Evolutionary conservation across 2,329 filamentous ascomycete species (phyloP), one percentile per base, ranked within the genome.

Genomic region (Monilinia fructicola): DNA sequence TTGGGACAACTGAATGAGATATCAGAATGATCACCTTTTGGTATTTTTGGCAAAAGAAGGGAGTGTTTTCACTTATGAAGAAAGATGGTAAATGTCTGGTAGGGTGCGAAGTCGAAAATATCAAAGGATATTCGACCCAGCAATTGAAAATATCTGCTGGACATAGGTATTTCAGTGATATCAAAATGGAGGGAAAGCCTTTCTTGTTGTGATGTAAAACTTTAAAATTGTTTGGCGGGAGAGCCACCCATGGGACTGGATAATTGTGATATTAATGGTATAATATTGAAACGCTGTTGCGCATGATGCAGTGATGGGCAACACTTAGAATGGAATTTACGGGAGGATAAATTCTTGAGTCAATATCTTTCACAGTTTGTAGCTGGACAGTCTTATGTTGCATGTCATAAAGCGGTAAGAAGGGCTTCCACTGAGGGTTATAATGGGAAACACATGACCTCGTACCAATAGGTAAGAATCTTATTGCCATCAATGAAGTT

Each of bases 71-170:
- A 23, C 7, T 7, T 23, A 38, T 26, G 2, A 9, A 38, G 18
- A 14, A 10, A 1, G 9, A 5, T 18, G 2, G 1, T 1, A 6
- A 42, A 6, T 6, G 16, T 3, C 7, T 12, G 11, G 0, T 31
- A 35, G 31, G 5, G 6, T 18, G 5, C 9, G 31, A 35, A 35
- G 9, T 3, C 12, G 6, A 3, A n/a, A n/a, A 31, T 10, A 1
- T n/a, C 2, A 9, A 9, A 46, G 26, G 14, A 28, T 1, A 31
- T 44, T 5, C 9, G 10, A 11, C 42, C 14, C 0, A 9, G 9
- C 9, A 1, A 31, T 23, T 1, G n/a, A 40, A 9, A 16, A 38
- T 6, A 23, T 12, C 9, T n/a, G 0, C 12, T 12, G 1, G 16
- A 35, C 0, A 14, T 38, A 6, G 0, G 35, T 38, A 10, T 38